These are phyloP conservation scores for Adansonia gregorii DNA, from an alignment of 441 rosid genomes.

Conservation along the genomic window DNA sequence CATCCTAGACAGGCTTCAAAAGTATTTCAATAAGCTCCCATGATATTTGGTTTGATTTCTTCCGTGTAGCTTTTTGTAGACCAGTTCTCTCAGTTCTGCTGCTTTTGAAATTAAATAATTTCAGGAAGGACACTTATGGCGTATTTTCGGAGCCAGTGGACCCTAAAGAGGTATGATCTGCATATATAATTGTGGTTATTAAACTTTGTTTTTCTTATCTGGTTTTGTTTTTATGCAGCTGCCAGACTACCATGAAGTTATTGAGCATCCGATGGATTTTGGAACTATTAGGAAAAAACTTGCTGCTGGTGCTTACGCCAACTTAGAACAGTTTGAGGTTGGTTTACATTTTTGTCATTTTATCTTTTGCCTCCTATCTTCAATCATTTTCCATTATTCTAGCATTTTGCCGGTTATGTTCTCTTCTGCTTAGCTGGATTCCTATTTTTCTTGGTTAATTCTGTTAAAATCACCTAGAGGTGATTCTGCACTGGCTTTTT, in stretches of 20 bases:
- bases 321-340: constrained; percentile 88
- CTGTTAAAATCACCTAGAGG: background rate
- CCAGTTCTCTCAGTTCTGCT: constrained; percentile 10
- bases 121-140: constrained; percentile 93
- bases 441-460: background rate
- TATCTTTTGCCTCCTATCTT: constrained; percentile 8
- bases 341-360: constrained; percentile 26
- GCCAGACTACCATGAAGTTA: constrained; percentile 82
- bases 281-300: constrained; percentile 72
- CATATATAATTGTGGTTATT: constrained; percentile 7
- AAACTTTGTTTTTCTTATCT: constrained; percentile 12
- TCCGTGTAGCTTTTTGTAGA: constrained; percentile 28
- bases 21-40: constrained; percentile 57
- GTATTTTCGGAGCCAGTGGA: constrained; percentile 93
- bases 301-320: constrained; percentile 54
- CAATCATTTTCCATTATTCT: background rate
- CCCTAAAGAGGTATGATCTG: constrained; percentile 72
- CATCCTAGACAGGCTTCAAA: constrained; percentile 92
- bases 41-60: constrained; percentile 17
- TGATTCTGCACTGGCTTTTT: background rate
- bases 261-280: constrained; percentile 88
- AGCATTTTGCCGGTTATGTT: background rate
- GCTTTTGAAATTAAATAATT: constrained; percentile 29
- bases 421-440: constrained; percentile 11
- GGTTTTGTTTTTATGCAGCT: constrained; percentile 53